These are phyloP conservation scores for Suhomyces anneliseae DNA, from an alignment of 1,139 yeast genomes.

Conservation along the genomic window DNA sequence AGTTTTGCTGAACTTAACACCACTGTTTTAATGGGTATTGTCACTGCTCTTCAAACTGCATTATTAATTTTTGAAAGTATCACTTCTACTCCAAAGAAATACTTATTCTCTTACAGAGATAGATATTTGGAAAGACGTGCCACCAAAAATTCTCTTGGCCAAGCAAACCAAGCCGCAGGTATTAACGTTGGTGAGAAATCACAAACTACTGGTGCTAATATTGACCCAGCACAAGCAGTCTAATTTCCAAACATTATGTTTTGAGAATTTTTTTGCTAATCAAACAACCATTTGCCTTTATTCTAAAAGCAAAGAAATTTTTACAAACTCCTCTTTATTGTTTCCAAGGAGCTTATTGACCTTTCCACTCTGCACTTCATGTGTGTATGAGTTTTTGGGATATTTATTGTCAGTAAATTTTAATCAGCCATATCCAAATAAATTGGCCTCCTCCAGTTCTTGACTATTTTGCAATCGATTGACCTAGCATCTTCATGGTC, in stretches of 20 bases:
- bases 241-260: neutral
- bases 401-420: too few relatives aligned
- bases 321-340: too few relatives aligned
- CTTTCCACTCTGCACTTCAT: too few relatives aligned
- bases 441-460: too few relatives aligned
- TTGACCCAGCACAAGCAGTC: neutral
- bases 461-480: too few relatives aligned
- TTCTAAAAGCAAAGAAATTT: too few relatives aligned
- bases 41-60: conserved; percentile 31
- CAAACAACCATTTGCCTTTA: too few relatives aligned
- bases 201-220: neutral
- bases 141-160: neutral
- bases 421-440: too few relatives aligned
- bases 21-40: conserved; percentile 46
- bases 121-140: neutral
- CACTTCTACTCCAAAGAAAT: conserved; percentile 26
- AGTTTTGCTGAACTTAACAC: conserved; percentile 47
- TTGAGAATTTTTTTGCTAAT: too few relatives aligned
- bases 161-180: neutral
- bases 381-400: too few relatives aligned
- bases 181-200: neutral
- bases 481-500: too few relatives aligned
- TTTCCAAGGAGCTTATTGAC: too few relatives aligned
- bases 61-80: conserved; percentile 39
- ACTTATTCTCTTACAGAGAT: conserved; percentile 5